Evolutionary conservation across 2,329 filamentous ascomycete genomes (phyloP), one percentile per base, ranked within the genome.

Genomic region (Alternaria gaisen): DNA sequence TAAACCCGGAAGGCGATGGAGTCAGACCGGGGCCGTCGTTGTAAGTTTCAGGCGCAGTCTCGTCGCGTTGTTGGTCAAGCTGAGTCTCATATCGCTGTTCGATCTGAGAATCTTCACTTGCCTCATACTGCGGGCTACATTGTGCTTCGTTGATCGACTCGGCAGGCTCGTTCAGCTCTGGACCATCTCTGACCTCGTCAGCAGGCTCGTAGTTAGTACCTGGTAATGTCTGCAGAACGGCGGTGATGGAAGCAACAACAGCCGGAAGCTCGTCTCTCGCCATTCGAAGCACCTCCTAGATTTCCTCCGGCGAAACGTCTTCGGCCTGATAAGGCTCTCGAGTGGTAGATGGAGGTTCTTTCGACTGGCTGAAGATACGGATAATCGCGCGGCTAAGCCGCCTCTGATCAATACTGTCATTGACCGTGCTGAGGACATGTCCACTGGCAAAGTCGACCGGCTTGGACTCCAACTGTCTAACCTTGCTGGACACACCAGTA

Each of bases 221-320:
- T 14, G 51, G 26, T 18, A 42, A 53, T 18, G 36, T 54, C 22
- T 36, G 43, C 7, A 42, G 24, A 14, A 48, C 20, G 9, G 56
- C 40, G 6, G 26, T 48, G 28, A 16, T 22, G 11, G 50, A 50
- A 14, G 16, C 43, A 53, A 58, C 24, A 36, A 14, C 36, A 26
- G n/a, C 24, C 2, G 50, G 36, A 55, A 58, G 56, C 42, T 48
- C 50, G 43, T 38, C 18, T 48, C 26, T 38, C 43, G 43, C 51
- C 22, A 36, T 36, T 42, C 41, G 42, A 38, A 58, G 43, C 56
- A 28, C 32, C 30, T 48, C 56, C 56, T 43, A 42, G 46, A 47
- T 53, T 43, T 48, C 50, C 16, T 32, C 43, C 36, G 56, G 42
- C 40, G 43, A 30, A 16, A 34, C 22, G 10, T 47, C 42, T 20